phyloP scores from a whole-genome alignment of 2,329 filamentous ascomycete species.

The Alternaria conjuncta region DNA sequence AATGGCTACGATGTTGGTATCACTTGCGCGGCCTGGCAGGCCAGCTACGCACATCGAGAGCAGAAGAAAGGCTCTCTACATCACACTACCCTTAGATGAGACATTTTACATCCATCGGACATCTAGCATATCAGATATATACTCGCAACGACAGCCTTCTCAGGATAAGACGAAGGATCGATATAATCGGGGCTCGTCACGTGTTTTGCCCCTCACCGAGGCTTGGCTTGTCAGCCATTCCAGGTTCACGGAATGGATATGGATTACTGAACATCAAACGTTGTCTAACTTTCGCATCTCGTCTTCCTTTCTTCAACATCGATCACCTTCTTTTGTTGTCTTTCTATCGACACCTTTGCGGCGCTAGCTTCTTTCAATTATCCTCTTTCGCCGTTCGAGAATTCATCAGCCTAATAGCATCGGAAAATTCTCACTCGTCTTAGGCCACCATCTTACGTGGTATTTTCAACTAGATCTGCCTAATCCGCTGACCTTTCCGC shows the following conservation, averaged over 20 bases:
- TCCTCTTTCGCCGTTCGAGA: background rate
- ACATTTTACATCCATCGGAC: too few relatives aligned
- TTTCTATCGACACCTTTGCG: background rate
- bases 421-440: too few relatives aligned
- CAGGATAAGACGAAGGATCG: background rate
- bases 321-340: background rate
- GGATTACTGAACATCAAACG: background rate
- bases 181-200: background rate
- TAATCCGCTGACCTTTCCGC: background rate
- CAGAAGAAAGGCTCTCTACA: background rate
- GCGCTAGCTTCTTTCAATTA: background rate
- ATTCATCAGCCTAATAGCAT: background rate
- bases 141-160: background rate
- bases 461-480: background rate
- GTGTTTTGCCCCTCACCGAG: background rate
- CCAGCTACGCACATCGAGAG: background rate
- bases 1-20: background rate
- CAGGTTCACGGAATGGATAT: background rate
- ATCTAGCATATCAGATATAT: background rate
- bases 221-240: background rate
- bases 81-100: too few relatives aligned
- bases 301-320: background rate
- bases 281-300: background rate
- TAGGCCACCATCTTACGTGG: background rate
- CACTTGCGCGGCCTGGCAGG: background rate